Conservation (phyloP, 1,284 basidiomycete species). For the Pseudozyma pruni region DNA sequence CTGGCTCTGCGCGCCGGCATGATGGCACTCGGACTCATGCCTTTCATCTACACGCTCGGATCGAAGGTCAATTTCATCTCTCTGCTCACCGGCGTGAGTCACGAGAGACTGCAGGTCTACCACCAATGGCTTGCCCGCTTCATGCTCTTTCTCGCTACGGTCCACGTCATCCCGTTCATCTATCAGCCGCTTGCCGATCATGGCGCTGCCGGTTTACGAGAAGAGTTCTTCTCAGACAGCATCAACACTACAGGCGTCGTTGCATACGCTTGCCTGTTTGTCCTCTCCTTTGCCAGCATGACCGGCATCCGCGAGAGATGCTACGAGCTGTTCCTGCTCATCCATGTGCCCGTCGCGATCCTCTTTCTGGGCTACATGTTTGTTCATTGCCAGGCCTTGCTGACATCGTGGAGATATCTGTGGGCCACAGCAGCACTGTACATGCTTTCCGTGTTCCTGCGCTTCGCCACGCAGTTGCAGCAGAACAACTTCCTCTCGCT, state of each 20-base stretch:
- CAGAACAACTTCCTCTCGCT: conserved; percentile 40
- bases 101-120: conserved; percentile 61
- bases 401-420: conserved; percentile 49
- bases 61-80: conserved; percentile 63
- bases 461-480: conserved; percentile 25
- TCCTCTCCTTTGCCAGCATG: conserved; percentile 54
- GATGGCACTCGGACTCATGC: conserved; percentile 58
- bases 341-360: conserved; percentile 54
- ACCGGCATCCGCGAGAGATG: conserved; percentile 50
- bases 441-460: conserved; percentile 48
- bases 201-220: conserved; percentile 41
- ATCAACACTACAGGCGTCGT: conserved; percentile 58
- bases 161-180: conserved; percentile 63
- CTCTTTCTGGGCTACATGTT: conserved; percentile 59
- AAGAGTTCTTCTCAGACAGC: conserved; percentile 39
- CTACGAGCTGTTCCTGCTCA: conserved; percentile 64
- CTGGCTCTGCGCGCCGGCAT: conserved; percentile 58
- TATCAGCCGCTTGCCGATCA: conserved; percentile 48
- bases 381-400: conserved; percentile 47
- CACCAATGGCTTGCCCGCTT: conserved; percentile 62
- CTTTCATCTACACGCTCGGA: conserved; percentile 55
- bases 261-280: conserved; percentile 48
- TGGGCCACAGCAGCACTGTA: conserved; percentile 50
- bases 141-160: conserved; percentile 56
- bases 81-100: conserved; percentile 54